Conservation (phyloP, 2,329 filamentous ascomycete genomes). For the Albophoma yamanashiensis region DNA sequence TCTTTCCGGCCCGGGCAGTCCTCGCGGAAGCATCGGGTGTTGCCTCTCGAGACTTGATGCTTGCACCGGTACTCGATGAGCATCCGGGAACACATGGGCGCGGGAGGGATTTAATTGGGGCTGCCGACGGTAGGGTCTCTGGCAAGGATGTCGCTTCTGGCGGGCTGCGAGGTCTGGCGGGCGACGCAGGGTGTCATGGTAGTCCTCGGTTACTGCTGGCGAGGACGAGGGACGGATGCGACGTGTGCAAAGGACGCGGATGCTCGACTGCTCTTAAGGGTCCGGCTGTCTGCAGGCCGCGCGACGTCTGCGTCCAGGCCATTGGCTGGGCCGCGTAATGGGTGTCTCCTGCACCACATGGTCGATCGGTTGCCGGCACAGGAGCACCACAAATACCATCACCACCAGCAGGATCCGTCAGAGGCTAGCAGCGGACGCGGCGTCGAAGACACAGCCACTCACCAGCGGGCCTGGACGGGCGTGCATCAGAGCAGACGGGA, state of each 20-base stretch:
- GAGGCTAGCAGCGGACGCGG: background rate
- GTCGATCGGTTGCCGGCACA: background rate
- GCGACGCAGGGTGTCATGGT: background rate
- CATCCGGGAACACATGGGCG: slow-evolving; percentile 21
- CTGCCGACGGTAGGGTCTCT: background rate
- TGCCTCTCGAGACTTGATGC: slow-evolving; percentile 22
- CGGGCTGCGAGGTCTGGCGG: background rate
- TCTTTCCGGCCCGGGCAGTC: slow-evolving; percentile 19
- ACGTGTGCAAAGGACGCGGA: background rate
- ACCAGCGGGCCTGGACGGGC: background rate
- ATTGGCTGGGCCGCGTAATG: slow-evolving; percentile 8
- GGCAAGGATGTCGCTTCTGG: background rate
- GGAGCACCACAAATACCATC: background rate
- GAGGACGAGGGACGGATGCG: background rate
- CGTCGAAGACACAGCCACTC: background rate
- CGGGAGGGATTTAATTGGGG: background rate
- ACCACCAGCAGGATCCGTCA: background rate
- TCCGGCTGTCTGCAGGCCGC: background rate
- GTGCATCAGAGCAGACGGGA: too few relatives aligned
- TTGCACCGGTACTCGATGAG: slow-evolving; percentile 24
- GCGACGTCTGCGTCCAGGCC: background rate
- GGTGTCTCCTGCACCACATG: background rate
- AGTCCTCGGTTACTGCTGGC: background rate
- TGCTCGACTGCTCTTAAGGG: background rate
- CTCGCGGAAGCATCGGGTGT: slow-evolving; percentile 22